Base-by-base conservation (phyloP, 352 stramenopile genomes). In the Phytophthora chlamydospora region DNA sequence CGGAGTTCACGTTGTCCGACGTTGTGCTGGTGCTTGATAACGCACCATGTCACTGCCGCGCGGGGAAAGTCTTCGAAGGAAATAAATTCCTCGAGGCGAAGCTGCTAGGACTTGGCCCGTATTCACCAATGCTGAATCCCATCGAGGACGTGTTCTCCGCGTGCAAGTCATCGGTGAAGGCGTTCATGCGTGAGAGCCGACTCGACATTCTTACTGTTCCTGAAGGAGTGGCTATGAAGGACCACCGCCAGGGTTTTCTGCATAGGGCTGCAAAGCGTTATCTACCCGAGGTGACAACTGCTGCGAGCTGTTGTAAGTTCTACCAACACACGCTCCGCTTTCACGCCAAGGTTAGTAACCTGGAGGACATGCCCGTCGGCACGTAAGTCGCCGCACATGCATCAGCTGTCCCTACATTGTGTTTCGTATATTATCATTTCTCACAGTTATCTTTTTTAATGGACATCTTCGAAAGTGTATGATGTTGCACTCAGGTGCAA, bases 401-500 rank as follows among this genome's bases (percentile, higher is more conserved):
- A 42, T 42, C 24, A 29, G 10, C 31, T 13, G 2, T 12, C 34
- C 33, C n/a, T 24, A 53, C 27, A 29, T 4, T 9, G 73, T 17
- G 29, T 34, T 2, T 45, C 59, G 13, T 24, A 24, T 24, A 3
- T 24, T 24, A 24, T 24, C 21, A 24, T 24, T 24, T 24, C 21
- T 24, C 21, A 3, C 21, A 24, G 21, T 24, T 24, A 24, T 24
- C 21, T 1, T 24, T 24, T 24, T 24, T 3, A 24, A 24, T 24
- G 21, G 21, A 24, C 21, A n/a, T n/a, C 53, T 59, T 24, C 49
- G 16, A 44, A 51, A 58, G 51, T 63, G 42, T 46, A 54, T 50
- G 45, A 43, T 19, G 58, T 62, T 73, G 66, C 65, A 58, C 54
- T 39, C 31, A 51, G 48, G 59, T 69, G 65, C 59, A 73, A 70